phyloP scores from a whole-genome alignment of 2,329 filamentous ascomycete genomes.

The Ramichloridium luteum region DNA sequence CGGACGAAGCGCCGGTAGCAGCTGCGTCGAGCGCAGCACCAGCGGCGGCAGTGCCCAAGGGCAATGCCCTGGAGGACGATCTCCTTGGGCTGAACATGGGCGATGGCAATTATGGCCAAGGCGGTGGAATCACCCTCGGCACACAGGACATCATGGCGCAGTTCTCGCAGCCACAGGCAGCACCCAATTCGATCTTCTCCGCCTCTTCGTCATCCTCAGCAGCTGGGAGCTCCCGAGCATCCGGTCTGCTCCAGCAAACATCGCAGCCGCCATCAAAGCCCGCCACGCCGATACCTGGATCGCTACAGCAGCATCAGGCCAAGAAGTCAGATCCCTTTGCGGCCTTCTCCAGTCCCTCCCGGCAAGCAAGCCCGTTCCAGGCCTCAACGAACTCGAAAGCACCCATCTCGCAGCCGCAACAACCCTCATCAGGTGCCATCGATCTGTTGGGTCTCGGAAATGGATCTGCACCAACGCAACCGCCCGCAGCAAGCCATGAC shows the following conservation, averaged over 20 bases:
- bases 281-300: conserved; percentile 34
- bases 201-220: too few relatives aligned
- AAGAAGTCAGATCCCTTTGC: conserved; percentile 49
- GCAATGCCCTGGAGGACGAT: conserved; percentile 72
- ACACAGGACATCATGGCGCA: conserved; percentile 24
- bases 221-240: conserved; percentile 9
- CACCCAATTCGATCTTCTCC: conserved; percentile 22
- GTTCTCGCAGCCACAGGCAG: conserved; percentile 19
- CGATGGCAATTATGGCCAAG: conserved; percentile 56
- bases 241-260: conserved; percentile 25
- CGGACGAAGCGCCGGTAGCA: conserved; percentile 40
- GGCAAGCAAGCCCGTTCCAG: conserved; percentile 38
- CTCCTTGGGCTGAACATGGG: conserved; percentile 77
- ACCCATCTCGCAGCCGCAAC: conserved; percentile 16
- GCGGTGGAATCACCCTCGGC: conserved; percentile 65
- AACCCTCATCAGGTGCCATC: conserved; percentile 14
- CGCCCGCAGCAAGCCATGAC: conserved; percentile 35
- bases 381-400: conserved; percentile 33
- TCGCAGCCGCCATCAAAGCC: conserved; percentile 33
- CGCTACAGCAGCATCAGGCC: conserved; percentile 13
- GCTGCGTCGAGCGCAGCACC: conserved; percentile 21
- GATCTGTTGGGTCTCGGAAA: conserved; percentile 21
- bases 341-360: conserved; percentile 41
- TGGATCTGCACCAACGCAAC: conserved; percentile 31
- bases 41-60: conserved; percentile 33